phyloP scores from a whole-genome alignment of 2,329 filamentous ascomycete genomes.

The Aureobasidium sp. region DNA sequence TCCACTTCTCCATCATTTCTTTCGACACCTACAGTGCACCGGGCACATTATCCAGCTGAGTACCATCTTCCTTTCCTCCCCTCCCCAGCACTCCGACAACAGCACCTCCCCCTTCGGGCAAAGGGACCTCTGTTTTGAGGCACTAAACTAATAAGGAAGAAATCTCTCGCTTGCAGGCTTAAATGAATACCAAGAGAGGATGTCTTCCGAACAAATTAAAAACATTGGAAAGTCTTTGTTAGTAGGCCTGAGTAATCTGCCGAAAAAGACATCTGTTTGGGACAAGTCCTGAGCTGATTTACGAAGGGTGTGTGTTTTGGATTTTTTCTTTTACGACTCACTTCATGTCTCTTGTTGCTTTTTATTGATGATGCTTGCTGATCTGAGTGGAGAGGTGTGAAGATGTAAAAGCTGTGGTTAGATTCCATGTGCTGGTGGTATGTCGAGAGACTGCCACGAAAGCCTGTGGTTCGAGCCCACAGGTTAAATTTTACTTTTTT shows the following conservation, averaged over 20 bases:
- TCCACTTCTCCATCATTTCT: background rate
- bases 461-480: background rate
- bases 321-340: background rate
- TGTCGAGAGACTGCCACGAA: background rate
- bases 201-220: background rate
- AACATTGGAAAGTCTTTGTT: background rate
- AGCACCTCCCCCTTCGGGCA: background rate
- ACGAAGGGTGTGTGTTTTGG: background rate
- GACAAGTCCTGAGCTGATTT: background rate
- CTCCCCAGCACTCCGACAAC: background rate
- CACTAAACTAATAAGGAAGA: background rate
- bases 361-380: slow-evolving; percentile 12
- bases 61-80: background rate
- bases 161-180: background rate
- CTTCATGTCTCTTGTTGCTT: slow-evolving; percentile 1
- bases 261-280: background rate
- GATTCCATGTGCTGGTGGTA: slow-evolving; percentile 1
- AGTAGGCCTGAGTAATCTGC: background rate
- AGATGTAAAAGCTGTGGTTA: background rate
- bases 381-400: background rate
- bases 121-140: background rate
- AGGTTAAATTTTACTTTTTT: slow-evolving; percentile 1
- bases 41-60: background rate
- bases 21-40: background rate
- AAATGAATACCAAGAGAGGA: background rate